A percentile compares a stretch with the other conserved stretches of the same genome.
phyloP scores from a whole-genome alignment of 148 eudicot genomes.

The Chenopodium album region DNA sequence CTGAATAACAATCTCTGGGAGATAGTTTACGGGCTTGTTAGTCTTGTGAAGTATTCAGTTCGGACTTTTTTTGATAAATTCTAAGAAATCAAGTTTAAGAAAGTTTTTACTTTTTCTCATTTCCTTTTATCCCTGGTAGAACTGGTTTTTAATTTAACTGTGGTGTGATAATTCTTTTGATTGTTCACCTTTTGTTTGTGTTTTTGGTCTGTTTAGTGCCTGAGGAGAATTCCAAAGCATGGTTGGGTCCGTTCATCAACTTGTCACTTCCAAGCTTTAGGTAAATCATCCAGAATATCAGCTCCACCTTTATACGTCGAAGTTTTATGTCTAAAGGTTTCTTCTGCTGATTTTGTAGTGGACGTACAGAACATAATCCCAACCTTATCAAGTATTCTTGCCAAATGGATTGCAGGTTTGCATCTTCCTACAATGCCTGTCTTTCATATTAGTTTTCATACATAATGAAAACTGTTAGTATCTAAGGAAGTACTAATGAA shows the following conservation, averaged over 20 bases:
- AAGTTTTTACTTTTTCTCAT: neutral
- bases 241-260: slow-evolving; percentile 69
- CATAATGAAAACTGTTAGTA: neutral
- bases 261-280: slow-evolving; percentile 92
- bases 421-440: neutral
- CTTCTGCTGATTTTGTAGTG: slow-evolving; percentile 45
- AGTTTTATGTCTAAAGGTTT: slow-evolving; percentile 1
- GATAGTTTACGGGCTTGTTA: neutral
- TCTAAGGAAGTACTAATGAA: neutral
- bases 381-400: slow-evolving; percentile 77
- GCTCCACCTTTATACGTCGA: neutral
- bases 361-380: slow-evolving; percentile 64
- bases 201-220: slow-evolving; percentile 33
- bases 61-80: neutral
- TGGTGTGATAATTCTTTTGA: neutral
- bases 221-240: slow-evolving; percentile 33
- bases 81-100: neutral
- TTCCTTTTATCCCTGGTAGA: neutral
- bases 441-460: neutral
- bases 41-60: neutral
- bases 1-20: neutral
- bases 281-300: slow-evolving; percentile 30
- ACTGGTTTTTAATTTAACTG: neutral
- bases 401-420: slow-evolving; percentile 83
- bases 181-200: slow-evolving; percentile 7